Evolutionary conservation across 1,284 basidiomycete species (phyloP).

Genomic region (Papiliotrema nemorosa): DNA sequence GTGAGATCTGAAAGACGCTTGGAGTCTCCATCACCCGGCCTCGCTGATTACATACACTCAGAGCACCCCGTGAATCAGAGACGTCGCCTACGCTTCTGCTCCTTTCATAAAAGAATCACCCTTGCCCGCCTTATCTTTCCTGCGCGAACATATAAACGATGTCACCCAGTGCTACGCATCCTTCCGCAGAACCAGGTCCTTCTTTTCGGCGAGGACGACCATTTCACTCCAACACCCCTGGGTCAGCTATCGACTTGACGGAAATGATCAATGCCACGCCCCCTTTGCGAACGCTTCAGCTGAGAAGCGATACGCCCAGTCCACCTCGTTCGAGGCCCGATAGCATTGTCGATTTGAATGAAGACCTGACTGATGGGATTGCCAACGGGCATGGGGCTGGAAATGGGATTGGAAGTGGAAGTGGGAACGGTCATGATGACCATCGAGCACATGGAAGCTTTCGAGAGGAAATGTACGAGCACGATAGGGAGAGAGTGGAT

Average conservation of each 20-base stretch:
- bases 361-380: neutral
- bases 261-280: constrained; percentile 2
- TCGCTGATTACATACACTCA: too few species aligned
- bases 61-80: too few species aligned
- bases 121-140: too few species aligned
- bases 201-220: neutral
- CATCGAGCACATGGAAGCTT: neutral
- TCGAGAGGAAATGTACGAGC: neutral
- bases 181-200: neutral
- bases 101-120: too few species aligned
- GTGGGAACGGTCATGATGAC: neutral
- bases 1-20: too few species aligned
- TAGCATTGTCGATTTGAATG: neutral
- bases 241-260: constrained; percentile 7
- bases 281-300: neutral
- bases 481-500: neutral
- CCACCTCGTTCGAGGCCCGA: neutral
- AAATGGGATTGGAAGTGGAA: neutral
- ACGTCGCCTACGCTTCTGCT: too few species aligned
- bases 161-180: neutral
- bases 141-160: too few species aligned
- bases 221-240: constrained; percentile 1
- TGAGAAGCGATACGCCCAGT: neutral
- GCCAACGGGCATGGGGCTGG: neutral
- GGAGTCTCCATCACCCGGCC: too few species aligned